These are phyloP conservation scores for Tetrahymena thermophila DNA, from an alignment of 73 alveolate species.

Conservation along the genomic window DNA sequence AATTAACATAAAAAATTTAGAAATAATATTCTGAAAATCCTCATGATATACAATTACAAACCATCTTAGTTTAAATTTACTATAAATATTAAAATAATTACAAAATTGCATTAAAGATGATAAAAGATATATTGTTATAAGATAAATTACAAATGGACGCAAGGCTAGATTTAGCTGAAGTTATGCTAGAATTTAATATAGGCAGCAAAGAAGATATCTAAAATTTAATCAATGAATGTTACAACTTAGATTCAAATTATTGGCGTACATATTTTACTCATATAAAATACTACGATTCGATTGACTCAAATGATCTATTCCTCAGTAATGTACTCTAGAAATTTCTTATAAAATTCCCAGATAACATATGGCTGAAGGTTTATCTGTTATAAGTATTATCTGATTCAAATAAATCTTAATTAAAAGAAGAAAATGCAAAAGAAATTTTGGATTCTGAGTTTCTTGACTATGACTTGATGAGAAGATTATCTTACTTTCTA, in stretches of 20 bases:
- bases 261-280: not conserved
- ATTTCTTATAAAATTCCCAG: not conserved
- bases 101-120: not conserved
- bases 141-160: not conserved
- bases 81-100: not conserved
- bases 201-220: not conserved
- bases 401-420: not conserved
- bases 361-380: not conserved
- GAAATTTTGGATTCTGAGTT: not conserved
- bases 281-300: not conserved
- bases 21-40: not conserved
- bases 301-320: not conserved
- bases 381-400: not conserved
- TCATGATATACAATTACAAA: not conserved
- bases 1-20: not conserved
- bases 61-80: not conserved
- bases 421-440: not conserved
- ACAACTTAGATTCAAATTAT: not conserved
- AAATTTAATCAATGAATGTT: not conserved
- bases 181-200: not conserved
- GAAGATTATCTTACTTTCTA: not conserved
- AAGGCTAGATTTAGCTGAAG: not conserved
- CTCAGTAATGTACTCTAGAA: not conserved
- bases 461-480: not conserved
- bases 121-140: not conserved